These are phyloP conservation scores for Chlorella sp. DNA, from an alignment of 139 green algal genomes.

Conservation along the genomic window DNA sequence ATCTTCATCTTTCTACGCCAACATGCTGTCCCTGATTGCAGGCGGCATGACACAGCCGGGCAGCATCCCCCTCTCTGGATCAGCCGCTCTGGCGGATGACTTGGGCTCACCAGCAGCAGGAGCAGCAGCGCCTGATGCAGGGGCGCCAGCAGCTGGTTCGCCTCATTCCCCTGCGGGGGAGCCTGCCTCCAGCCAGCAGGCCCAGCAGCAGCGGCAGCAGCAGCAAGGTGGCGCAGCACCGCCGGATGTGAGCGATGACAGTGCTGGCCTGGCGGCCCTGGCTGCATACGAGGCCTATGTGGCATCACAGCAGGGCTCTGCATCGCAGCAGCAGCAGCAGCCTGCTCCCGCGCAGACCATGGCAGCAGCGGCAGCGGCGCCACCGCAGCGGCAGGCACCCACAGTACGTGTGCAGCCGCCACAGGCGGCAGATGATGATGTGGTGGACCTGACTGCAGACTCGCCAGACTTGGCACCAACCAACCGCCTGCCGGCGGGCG, in stretches of 20 bases:
- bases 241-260: neutral
- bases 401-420: no score
- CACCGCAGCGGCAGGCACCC: neutral
- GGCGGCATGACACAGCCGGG: neutral
- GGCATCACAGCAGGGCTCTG: conserved; percentile 1
- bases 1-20: no score
- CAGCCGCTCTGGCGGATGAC: neutral
- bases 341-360: neutral
- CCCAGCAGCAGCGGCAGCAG: no score
- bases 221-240: neutral
- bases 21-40: no score
- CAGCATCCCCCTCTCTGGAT: neutral
- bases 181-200: no score
- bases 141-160: neutral
- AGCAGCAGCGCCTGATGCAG: neutral
- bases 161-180: no score
- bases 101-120: neutral
- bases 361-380: neutral
- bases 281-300: neutral
- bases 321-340: neutral
- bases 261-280: neutral
- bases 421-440: neutral
- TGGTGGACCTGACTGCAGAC: conserved; percentile 7
- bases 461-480: neutral
- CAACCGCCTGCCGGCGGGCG: neutral